Conservation (phyloP, 805 yeast genomes). For the Lachancea sp. region DNA sequence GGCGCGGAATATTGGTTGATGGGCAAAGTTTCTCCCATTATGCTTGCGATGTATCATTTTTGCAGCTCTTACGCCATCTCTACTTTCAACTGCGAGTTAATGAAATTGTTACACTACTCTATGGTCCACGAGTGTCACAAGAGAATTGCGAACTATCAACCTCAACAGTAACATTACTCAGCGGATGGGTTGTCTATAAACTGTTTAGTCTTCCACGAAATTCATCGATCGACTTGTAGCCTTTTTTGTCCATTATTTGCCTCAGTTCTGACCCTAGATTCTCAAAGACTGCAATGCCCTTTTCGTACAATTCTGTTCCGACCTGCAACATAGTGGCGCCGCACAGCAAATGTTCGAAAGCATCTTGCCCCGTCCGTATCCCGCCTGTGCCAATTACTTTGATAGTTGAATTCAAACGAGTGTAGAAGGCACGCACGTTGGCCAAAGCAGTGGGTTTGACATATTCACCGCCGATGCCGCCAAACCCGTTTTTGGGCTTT, state of each 20-base stretch:
- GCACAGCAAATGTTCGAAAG: conserved; percentile 29
- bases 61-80: too few relatives aligned
- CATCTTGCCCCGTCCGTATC: conserved; percentile 28
- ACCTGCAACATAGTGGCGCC: conserved; percentile 31
- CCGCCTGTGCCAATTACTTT: conserved; percentile 32
- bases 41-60: too few relatives aligned
- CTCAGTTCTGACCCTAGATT: conserved; percentile 21
- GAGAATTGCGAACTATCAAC: too few relatives aligned
- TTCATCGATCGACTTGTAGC: conserved; percentile 27
- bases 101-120: too few relatives aligned
- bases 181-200: too few relatives aligned
- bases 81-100: too few relatives aligned
- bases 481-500: conserved; percentile 31
- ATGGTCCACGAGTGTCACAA: too few relatives aligned
- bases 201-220: conserved; percentile 29
- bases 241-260: conserved; percentile 24
- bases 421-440: conserved; percentile 30
- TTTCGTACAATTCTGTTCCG: conserved; percentile 27
- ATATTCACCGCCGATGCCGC: conserved; percentile 32
- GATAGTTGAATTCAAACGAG: conserved; percentile 26
- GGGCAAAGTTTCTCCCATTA: too few relatives aligned
- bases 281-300: conserved; percentile 25
- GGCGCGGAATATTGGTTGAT: too few relatives aligned
- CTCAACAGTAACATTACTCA: too few relatives aligned
- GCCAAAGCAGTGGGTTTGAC: conserved; percentile 32